Base-by-base conservation (phyloP, 192 early-diverging fungal genomes). In the Coemansia sp. region DNA sequence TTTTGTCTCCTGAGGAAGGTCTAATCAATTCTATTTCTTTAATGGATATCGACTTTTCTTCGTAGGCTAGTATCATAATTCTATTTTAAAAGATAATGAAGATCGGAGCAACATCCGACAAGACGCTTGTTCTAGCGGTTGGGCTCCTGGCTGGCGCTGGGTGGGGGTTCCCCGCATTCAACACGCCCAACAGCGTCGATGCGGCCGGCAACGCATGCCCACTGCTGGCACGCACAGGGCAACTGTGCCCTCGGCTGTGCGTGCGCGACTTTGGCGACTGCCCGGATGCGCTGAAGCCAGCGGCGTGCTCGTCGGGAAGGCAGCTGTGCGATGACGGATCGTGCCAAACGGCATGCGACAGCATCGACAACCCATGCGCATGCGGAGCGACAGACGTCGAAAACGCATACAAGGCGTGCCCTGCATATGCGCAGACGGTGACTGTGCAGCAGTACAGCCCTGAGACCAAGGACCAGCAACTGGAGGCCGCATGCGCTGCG, bases 281-380 rank as follows among this genome's bases (percentile, higher is more conserved):
- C 59, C 88, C 88, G 3, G 35, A 66, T 4, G 62, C 72, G 9
- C 30, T 89, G 23, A 57, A 68, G 21, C 67, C 84, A 6, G 34
- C 53, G 9, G 63, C 58, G 4, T 89, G 86, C 60, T 5, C 51
- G 21, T 11, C 51, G 57, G 56, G 78, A 24, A 65, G 77, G 64
- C 64, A 72, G 60, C 83, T 86, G 49, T 89, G 88, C 71, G 69
- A 64, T 46, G 88, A 89, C 56, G 88, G 87, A 62, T 65, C 73
- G 21, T 89, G 88, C 62, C 78, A 83, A 2, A 26, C 24, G 8
- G 71, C 72, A 39, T 88, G 87, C 53, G 72, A 35, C 5, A 68
- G 61, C 23, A 70, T 87, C 8, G 69, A 36, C 9, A 89, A 89
- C 30, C 72, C 77, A 8, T 89, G 88, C 60, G 55, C 78, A 41